Conservation (phyloP, 1,284 basidiomycete genomes). For the Irpex rosettiformis region DNA sequence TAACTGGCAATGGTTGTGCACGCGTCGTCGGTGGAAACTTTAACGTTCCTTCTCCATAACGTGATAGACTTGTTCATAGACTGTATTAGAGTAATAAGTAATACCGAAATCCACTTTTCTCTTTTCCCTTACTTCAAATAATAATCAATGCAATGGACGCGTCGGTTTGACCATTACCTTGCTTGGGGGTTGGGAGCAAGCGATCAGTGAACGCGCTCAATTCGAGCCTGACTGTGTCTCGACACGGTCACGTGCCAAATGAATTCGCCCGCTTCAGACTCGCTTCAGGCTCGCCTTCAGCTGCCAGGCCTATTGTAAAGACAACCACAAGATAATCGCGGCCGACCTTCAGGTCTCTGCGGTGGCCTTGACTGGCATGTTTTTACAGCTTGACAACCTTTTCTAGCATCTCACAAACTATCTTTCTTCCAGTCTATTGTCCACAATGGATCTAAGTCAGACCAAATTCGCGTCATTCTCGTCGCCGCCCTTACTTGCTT, state of each 20-base stretch:
- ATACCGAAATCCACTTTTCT: neutral
- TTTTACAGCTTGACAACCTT: no score
- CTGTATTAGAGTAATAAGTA: neutral
- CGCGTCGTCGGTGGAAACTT: constrained; percentile 32
- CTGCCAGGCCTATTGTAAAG: no score
- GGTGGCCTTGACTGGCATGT: no score
- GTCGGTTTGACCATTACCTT: neutral
- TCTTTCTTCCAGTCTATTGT: neutral
- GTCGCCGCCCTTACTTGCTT: neutral
- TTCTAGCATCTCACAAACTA: no score
- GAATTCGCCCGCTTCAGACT: no score
- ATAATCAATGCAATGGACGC: neutral
- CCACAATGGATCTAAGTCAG: neutral
- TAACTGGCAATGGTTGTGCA: constrained; percentile 32
- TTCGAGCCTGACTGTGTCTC: no score
- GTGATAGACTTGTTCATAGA: constrained; percentile 26
- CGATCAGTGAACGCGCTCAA: neutral
- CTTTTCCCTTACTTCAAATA: neutral
- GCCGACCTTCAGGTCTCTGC: no score
- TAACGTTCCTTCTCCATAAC: constrained; percentile 23
- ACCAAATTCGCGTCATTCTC: neutral
- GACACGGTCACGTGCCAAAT: neutral
- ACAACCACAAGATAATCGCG: no score
- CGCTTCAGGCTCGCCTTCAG: neutral
- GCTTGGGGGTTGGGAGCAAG: neutral